Percentiles rank a stretch among this genome's conserved stretches.
Conservation (phyloP, 306 rosid species). For the Rubus idaeus region DNA sequence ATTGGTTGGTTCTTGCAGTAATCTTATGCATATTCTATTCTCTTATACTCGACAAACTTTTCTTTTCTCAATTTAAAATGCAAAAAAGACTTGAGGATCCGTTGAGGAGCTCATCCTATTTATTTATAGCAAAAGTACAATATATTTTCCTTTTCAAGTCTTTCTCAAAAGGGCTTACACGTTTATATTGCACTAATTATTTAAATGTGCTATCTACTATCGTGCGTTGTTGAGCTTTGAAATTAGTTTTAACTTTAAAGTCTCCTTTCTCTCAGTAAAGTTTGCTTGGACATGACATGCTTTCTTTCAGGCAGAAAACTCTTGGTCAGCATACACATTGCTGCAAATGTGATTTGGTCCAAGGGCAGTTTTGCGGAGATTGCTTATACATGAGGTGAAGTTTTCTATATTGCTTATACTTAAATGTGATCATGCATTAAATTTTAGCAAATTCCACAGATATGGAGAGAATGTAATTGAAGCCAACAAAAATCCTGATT, state of each 20-base stretch:
- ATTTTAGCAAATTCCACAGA: conserved; percentile 24
- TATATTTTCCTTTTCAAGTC: background rate
- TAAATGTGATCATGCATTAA: conserved; percentile 11
- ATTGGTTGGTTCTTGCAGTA: conserved; percentile 2
- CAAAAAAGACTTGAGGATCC: background rate
- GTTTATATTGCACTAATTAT: background rate
- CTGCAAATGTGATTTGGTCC: conserved; percentile 58
- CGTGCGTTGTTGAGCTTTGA: background rate
- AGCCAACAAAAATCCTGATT: conserved; percentile 39
- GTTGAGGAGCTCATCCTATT: background rate
- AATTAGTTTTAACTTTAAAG: background rate
- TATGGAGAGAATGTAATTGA: conserved; percentile 77
- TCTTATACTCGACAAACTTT: background rate
- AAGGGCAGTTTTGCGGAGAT: conserved; percentile 76
- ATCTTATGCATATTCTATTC: background rate
- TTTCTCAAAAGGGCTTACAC: background rate
- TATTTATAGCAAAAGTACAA: background rate
- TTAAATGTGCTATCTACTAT: background rate
- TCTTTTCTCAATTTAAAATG: background rate
- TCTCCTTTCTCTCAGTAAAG: conserved; percentile 2
- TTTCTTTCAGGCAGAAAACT: conserved; percentile 66
- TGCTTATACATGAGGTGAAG: conserved; percentile 78
- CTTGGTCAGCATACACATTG: conserved; percentile 51
- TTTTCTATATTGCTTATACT: conserved; percentile 1
- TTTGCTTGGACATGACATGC: conserved; percentile 2